Evolutionary conservation across 2,329 filamentous ascomycete species (phyloP), one percentile per base, ranked within the genome.

Genomic region (Lecanoromycetidae sp.): DNA sequence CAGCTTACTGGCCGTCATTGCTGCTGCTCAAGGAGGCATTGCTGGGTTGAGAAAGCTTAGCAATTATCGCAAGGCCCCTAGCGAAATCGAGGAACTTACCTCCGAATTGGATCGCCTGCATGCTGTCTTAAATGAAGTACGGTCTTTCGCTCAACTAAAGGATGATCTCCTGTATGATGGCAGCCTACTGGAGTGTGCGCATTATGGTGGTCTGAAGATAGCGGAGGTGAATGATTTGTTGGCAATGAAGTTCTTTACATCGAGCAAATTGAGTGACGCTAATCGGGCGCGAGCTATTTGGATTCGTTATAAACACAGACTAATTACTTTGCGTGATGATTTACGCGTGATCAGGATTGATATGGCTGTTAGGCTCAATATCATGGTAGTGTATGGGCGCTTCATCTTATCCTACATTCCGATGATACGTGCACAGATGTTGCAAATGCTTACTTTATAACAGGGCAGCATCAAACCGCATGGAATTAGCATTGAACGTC

Each of bases 1-100:
- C 6, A 47, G 37, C 44, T 17, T 51, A n/a, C 30, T 51, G 6
- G 20, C 48, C 8, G 37, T 46, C 5, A 32, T 43, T 22, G 29
- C 20, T 23, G 36, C 44, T 12, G 37, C 44, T 23, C 32, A 43
- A 39, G 29, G 29, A n/a, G 29, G 37, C 12, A 17, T 27, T 20
- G 32, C 46, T 15, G 44, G 30, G 15, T 15, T 50, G 4, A 15
- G 26, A 27, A 47, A 43, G 30, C 19, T 50, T 5, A 34, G 41
- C 13, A 4, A 17, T 10, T 25, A 15, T 22, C 35, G 41, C 8
- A 50, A 46, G 15, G 47, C 42, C 15, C 35, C 41, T 5, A 15
- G 25, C 20, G 47, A 50, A 19, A 15, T 50, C 17, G 42, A 39
- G 22, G 44, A 42, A 15, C 19, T 50, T 0, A n/a, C 38, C 2